phyloP scores from a whole-genome alignment of 441 rosid species.

The Breynia disticha region DNA sequence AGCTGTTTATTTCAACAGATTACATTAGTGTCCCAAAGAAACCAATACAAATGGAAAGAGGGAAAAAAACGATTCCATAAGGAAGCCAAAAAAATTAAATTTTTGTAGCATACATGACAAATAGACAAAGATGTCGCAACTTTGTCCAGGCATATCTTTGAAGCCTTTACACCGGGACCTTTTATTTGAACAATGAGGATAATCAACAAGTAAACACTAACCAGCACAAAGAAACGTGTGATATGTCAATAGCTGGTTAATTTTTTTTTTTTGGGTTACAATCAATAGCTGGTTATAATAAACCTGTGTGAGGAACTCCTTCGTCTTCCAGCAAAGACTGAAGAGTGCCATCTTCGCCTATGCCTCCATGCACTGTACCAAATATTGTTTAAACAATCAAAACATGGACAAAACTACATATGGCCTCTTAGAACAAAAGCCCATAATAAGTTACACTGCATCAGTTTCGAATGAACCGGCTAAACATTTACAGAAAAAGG shows the following conservation, averaged over 20 bases:
- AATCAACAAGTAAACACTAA: slow-evolving; percentile 4
- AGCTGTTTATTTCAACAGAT: slow-evolving; percentile 42
- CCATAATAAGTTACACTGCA: neutral
- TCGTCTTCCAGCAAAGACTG: slow-evolving; percentile 70
- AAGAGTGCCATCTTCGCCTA: slow-evolving; percentile 94
- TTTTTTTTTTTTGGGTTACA: no score
- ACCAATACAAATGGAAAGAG: slow-evolving; percentile 4
- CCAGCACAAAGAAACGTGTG: neutral
- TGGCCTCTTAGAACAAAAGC: neutral
- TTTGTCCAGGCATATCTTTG: slow-evolving; percentile 90
- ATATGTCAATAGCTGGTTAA: neutral
- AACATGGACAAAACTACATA: neutral
- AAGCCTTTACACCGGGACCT: slow-evolving; percentile 88
- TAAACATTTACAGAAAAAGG: neutral
- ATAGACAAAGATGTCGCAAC: slow-evolving; percentile 76
- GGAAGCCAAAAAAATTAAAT: no score
- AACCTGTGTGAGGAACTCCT: slow-evolving; percentile 83
- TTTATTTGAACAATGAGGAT: slow-evolving; percentile 12
- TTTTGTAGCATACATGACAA: slow-evolving; percentile 47
- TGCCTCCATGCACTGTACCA: slow-evolving; percentile 84
- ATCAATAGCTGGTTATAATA: no score
- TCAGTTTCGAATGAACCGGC: neutral
- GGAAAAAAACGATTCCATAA: neutral
- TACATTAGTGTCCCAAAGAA: slow-evolving; percentile 5
- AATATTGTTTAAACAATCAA: slow-evolving; percentile 15